Percentiles rank a stretch among this genome's conserved stretches.
phyloP scores from a whole-genome alignment of 2,329 filamentous ascomycete genomes.

The Exophiala alcalophila region DNA sequence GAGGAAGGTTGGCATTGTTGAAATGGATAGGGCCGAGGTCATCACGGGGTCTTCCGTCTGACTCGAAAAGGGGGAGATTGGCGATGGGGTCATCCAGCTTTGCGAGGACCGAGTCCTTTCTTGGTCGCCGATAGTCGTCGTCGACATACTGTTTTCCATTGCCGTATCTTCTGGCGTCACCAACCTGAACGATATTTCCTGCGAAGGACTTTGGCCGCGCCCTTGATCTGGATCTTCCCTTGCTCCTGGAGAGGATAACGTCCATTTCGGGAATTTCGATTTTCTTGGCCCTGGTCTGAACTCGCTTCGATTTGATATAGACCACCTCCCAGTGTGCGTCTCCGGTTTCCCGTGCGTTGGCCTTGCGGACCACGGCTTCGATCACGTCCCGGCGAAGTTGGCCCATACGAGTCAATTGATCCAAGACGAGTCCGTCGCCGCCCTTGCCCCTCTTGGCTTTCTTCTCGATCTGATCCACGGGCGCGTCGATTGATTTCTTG shows the following conservation, averaged over 20 bases:
- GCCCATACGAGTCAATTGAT: conserved; percentile 22
- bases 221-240: conserved; percentile 6
- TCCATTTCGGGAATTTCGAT: conserved; percentile 26
- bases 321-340: conserved; percentile 21
- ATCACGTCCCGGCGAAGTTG: conserved; percentile 18
- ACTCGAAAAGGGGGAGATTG: conserved; percentile 22
- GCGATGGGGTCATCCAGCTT: conserved; percentile 25
- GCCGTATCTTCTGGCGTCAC: conserved; percentile 2
- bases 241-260: conserved; percentile 21
- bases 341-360: conserved; percentile 19
- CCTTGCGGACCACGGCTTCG: conserved; percentile 14
- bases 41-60: conserved; percentile 24
- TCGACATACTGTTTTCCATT: conserved; percentile 16
- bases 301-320: conserved; percentile 21
- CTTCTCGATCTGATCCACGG: conserved; percentile 24
- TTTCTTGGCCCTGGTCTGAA: conserved; percentile 10
- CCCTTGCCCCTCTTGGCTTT: conserved; percentile 16
- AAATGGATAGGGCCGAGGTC: conserved; percentile 25
- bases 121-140: conserved; percentile 14
- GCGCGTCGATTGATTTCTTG: conserved; percentile 11
- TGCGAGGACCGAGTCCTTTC: conserved; percentile 25
- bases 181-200: conserved; percentile 12
- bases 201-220: conserved; percentile 14
- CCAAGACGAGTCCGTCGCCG: conserved; percentile 17
- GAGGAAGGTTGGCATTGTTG: conserved; percentile 24